Percentiles rank a stretch among this genome's conserved stretches.
phyloP scores from a whole-genome alignment of 139 green algal species.

The Micromonas commoda region DNA sequence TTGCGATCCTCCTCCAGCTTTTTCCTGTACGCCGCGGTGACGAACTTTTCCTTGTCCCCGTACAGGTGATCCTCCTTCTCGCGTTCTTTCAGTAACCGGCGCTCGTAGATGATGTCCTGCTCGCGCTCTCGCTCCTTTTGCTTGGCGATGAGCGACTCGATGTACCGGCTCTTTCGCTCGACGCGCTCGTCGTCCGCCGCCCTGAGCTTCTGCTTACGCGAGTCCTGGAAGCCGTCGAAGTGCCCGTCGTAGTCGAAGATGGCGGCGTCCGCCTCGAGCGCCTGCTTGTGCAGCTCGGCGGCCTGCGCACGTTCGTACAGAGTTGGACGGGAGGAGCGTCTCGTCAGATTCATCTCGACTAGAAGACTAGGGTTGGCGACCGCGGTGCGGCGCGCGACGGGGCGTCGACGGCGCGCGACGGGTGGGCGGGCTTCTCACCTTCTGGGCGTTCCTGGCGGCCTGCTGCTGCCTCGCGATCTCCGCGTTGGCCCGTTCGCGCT shows the following conservation, averaged over 20 bases:
- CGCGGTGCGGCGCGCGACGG: neutral
- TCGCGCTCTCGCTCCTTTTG: conserved; percentile 75
- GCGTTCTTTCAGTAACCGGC: conserved; percentile 64
- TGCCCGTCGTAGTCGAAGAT: conserved; percentile 92
- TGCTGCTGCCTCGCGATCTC: conserved; percentile 10
- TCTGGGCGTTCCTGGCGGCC: neutral
- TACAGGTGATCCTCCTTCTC: conserved; percentile 80
- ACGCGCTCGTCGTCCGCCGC: conserved; percentile 53
- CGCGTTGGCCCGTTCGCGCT: neutral
- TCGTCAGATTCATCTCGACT: too few species aligned
- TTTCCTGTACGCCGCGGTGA: conserved; percentile 82
- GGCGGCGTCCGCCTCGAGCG: conserved; percentile 75
- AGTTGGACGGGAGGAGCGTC: too few species aligned
- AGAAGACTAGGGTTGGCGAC: neutral
- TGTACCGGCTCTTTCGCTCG: conserved; percentile 61
- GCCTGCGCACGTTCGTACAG: neutral
- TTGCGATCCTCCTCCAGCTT: conserved; percentile 88
- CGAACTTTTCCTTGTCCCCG: conserved; percentile 88
- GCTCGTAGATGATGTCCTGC: conserved; percentile 71
- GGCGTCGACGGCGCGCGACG: neutral
- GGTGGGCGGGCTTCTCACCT: neutral
- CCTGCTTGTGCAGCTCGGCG: conserved; percentile 43
- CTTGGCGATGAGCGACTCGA: conserved; percentile 67
- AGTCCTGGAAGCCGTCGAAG: conserved; percentile 73
- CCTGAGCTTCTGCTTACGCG: conserved; percentile 43